A percentile compares a stretch with the other conserved stretches of the same genome.
Conservation (phyloP, 2,329 filamentous ascomycete species). For the Trichoderma atroviride region DNA sequence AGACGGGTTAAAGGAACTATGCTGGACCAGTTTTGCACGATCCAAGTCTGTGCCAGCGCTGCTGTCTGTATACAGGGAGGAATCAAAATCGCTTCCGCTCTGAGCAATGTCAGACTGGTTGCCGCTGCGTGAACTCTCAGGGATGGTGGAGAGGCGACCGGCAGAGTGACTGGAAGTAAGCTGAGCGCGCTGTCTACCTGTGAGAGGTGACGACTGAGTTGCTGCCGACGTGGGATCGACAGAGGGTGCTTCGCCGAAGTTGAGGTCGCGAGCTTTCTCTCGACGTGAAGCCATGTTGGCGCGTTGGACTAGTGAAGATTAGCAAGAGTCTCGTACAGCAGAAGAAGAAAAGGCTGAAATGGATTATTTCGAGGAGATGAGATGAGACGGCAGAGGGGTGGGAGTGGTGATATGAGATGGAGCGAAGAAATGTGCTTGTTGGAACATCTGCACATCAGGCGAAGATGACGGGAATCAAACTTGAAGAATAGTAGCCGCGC, state of each 20-base stretch:
- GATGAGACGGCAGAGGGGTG: not conserved
- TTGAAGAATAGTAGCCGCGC: not conserved
- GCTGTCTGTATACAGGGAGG: not conserved
- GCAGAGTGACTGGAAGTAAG: not conserved
- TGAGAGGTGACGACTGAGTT: not conserved
- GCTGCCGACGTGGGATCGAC: not conserved
- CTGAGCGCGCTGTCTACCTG: not conserved
- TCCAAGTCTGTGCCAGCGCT: not conserved
- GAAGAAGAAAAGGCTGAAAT: no score
- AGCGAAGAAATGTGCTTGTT: not conserved
- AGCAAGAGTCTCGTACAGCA: not conserved
- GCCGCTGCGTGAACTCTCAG: not conserved
- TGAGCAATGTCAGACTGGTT: not conserved
- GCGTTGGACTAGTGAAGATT: not conserved
- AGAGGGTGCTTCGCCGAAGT: conserved; percentile 13
- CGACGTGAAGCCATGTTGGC: conserved; percentile 3
- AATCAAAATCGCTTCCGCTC: not conserved
- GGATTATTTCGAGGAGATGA: not conserved
- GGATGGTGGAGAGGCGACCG: not conserved
- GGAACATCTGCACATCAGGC: not conserved
- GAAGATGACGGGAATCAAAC: not conserved
- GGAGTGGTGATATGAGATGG: not conserved
- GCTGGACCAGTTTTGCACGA: not conserved
- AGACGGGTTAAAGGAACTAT: conserved; percentile 24
- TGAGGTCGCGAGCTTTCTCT: not conserved